These are phyloP conservation scores for Amanita thiersii DNA, from an alignment of 768 basidiomycete species.

Conservation along the genomic window DNA sequence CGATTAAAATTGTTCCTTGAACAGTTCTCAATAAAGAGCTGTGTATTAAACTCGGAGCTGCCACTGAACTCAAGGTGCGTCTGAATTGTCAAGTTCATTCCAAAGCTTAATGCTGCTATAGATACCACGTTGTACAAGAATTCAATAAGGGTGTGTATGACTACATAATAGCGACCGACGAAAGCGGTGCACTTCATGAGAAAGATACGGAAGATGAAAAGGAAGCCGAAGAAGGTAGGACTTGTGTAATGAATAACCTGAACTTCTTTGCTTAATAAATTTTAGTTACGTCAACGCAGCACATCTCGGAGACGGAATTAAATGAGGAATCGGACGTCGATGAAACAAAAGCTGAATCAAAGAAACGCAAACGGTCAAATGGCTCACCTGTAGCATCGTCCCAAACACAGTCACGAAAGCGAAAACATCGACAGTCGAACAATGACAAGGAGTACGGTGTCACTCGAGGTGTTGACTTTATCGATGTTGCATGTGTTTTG, in stretches of 20 bases:
- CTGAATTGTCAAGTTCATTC: background rate
- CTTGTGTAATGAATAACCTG: background rate
- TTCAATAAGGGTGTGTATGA: slow-evolving; percentile 99
- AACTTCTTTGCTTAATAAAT: background rate
- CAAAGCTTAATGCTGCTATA: slow-evolving; percentile 17
- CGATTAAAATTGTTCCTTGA: slow-evolving; percentile 97
- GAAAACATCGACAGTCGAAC: slow-evolving; percentile 36
- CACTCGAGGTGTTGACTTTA: slow-evolving; percentile 93
- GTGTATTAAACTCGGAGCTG: slow-evolving; percentile 92
- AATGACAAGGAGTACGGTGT: slow-evolving; percentile 84
- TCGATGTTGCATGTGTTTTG: slow-evolving; percentile 93
- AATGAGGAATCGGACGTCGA: slow-evolving; percentile 14
- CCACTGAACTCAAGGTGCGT: slow-evolving; percentile 84
- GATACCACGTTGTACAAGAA: slow-evolving; percentile 96
- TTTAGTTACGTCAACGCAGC: slow-evolving; percentile 50
- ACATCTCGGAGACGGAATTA: slow-evolving; percentile 21
- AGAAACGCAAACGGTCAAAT: slow-evolving; percentile 52
- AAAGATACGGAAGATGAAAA: slow-evolving; percentile 30
- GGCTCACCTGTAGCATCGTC: slow-evolving; percentile 27
- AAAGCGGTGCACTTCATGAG: slow-evolving; percentile 52
- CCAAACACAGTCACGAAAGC: slow-evolving; percentile 38
- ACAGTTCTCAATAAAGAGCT: slow-evolving; percentile 93
- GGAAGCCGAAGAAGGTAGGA: slow-evolving; percentile 21
- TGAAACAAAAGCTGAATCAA: slow-evolving; percentile 13
- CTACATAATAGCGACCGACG: slow-evolving; percentile 97